Percentiles rank a stretch among this genome's conserved stretches.
phyloP scores from a whole-genome alignment of 345 rosid species.

The Toxicodendron radicans region DNA sequence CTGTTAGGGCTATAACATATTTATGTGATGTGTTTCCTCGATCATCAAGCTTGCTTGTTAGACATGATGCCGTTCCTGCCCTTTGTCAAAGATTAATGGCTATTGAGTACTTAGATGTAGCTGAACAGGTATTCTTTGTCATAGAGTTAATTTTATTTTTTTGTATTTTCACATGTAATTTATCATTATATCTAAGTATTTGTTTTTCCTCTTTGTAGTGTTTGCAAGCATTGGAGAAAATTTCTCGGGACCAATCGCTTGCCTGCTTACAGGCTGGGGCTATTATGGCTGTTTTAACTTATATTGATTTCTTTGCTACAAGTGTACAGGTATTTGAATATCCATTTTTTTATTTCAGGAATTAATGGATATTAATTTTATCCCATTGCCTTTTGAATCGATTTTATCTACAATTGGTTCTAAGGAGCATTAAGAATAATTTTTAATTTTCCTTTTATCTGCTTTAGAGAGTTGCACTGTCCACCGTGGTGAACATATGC shows the following conservation, averaged over 20 bases:
- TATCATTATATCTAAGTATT: background rate
- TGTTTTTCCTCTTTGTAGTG: constrained; percentile 46
- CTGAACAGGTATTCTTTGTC: constrained; percentile 71
- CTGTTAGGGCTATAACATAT: constrained; percentile 86
- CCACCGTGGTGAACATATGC: constrained; percentile 86
- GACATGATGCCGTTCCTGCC: constrained; percentile 74
- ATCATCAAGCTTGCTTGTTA: constrained; percentile 68
- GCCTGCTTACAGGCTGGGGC: constrained; percentile 92
- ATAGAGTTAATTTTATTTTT: background rate
- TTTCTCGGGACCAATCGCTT: constrained; percentile 82
- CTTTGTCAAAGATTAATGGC: constrained; percentile 76
- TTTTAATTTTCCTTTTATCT: constrained; percentile 17
- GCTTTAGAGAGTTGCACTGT: constrained; percentile 86
- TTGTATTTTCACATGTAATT: background rate
- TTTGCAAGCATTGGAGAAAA: constrained; percentile 97
- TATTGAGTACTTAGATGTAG: constrained; percentile 88
- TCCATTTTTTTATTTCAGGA: background rate
- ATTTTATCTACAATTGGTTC: background rate
- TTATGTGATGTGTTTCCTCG: constrained; percentile 86
- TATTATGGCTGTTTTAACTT: constrained; percentile 74
- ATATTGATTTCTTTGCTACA: constrained; percentile 83
- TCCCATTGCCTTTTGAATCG: background rate
- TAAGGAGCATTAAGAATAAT: background rate
- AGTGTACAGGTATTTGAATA: constrained; percentile 66
- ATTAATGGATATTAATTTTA: background rate